Conservation (phyloP, 2,329 filamentous ascomycete species). For the Teratosphaeriaceae sp. region DNA sequence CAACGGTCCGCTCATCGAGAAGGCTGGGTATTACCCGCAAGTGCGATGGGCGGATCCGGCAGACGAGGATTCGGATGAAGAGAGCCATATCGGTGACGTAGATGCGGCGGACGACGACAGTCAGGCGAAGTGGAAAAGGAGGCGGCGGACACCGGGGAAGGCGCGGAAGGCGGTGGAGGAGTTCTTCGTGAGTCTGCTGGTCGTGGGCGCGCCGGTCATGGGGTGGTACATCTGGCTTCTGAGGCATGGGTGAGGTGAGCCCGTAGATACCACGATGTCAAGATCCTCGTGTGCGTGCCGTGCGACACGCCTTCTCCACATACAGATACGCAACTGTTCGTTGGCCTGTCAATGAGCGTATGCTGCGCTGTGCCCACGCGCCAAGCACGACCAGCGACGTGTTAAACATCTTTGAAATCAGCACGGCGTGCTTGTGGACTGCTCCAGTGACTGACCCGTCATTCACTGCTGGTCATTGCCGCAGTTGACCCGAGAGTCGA, state of each 20-base stretch:
- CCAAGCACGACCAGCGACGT: too few relatives aligned
- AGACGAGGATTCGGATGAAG: conserved; percentile 24
- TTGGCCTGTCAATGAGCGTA: too few relatives aligned
- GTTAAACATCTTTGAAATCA: too few relatives aligned
- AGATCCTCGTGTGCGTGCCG: too few relatives aligned
- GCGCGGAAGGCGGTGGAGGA: conserved; percentile 51
- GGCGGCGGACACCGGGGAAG: conserved; percentile 27
- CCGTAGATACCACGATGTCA: background rate
- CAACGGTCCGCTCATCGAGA: conserved; percentile 32
- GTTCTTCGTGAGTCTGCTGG: conserved; percentile 54
- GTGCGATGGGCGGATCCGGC: conserved; percentile 24
- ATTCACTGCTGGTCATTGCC: too few relatives aligned
- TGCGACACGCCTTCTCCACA: too few relatives aligned
- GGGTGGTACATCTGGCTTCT: conserved; percentile 62
- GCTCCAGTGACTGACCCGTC: too few relatives aligned
- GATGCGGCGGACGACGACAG: conserved; percentile 26
- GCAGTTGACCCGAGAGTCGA: too few relatives aligned
- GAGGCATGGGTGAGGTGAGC: conserved; percentile 43
- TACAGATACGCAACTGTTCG: too few relatives aligned
- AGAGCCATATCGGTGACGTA: conserved; percentile 6
- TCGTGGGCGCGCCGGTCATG: conserved; percentile 57
- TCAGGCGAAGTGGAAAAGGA: conserved; percentile 22
- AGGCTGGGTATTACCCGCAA: conserved; percentile 36
- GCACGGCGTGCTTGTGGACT: too few relatives aligned
- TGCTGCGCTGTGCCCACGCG: too few relatives aligned